These are phyloP conservation scores for Artemisia annua DNA, from an alignment of 129 eudicot genomes.

Conservation along the genomic window DNA sequence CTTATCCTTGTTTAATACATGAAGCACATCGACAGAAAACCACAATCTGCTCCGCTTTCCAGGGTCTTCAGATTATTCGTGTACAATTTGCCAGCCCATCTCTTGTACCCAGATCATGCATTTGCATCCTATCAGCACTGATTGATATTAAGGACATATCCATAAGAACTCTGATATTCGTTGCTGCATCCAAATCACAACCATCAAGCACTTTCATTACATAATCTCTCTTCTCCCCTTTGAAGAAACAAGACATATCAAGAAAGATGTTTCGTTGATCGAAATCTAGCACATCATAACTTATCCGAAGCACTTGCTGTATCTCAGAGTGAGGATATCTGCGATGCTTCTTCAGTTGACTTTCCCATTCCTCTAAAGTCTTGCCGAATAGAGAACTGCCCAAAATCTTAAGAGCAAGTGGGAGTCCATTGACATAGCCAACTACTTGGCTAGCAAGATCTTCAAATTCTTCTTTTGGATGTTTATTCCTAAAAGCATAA, in stretches of 20 bases:
- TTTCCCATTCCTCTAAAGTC: conserved; percentile 34
- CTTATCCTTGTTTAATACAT: conserved; percentile 34
- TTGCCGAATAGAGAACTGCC: conserved; percentile 27
- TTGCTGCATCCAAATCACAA: conserved; percentile 30
- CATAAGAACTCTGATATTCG: conserved; percentile 38
- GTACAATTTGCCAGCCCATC: conserved; percentile 48
- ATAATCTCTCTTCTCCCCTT: conserved; percentile 31
- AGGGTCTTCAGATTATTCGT: conserved; percentile 26
- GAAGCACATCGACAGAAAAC: conserved; percentile 29
- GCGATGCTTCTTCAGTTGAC: conserved; percentile 23
- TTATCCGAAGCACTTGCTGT: conserved; percentile 27
- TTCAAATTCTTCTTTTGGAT: conserved; percentile 29
- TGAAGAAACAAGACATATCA: conserved; percentile 41
- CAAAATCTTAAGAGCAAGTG: conserved; percentile 40
- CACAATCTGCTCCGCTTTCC: conserved; percentile 39
- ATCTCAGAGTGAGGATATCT: conserved; percentile 28
- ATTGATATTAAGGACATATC: conserved; percentile 30
- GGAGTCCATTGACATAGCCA: conserved; percentile 36
- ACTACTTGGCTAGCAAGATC: conserved; percentile 29
- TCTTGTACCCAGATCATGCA: conserved; percentile 50
- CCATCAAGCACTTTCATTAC: conserved; percentile 30
- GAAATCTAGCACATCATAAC: conserved; percentile 36
- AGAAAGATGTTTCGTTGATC: conserved; percentile 42
- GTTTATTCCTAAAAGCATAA: conserved; percentile 29
- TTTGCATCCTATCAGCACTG: conserved; percentile 8